Percentiles rank a stretch among this genome's conserved stretches.
These are phyloP conservation scores for Pythium scleroteichum DNA, from an alignment of 352 stramenopile species.

Conservation along the genomic window DNA sequence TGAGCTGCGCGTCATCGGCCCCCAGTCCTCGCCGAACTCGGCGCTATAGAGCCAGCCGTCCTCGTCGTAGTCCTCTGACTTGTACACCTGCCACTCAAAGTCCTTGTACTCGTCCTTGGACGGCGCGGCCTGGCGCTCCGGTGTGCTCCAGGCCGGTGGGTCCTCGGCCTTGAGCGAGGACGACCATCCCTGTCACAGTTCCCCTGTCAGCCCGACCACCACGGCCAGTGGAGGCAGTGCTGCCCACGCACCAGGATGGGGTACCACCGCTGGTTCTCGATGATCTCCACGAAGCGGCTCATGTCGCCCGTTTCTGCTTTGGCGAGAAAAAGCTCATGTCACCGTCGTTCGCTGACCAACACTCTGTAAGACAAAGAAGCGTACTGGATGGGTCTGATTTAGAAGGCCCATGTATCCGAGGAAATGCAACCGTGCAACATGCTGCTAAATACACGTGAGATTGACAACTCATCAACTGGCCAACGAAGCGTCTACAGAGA, in stretches of 20 bases:
- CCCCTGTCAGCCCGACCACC: not conserved
- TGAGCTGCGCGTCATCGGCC: slow-evolving; percentile 58
- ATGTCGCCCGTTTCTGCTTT: slow-evolving; percentile 2
- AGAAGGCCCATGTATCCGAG: no score
- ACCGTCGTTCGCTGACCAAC: not conserved
- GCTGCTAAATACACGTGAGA: no score
- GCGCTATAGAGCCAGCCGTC: slow-evolving; percentile 83
- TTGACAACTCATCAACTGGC: no score
- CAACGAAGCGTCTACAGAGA: slow-evolving; percentile 32
- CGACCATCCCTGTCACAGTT: slow-evolving; percentile 65
- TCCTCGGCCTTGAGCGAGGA: slow-evolving; percentile 67
- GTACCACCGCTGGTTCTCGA: slow-evolving; percentile 89
- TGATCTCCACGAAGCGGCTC: slow-evolving; percentile 50
- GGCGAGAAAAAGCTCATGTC: not conserved
- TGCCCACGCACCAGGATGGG: slow-evolving; percentile 55
- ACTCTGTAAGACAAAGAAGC: not conserved
- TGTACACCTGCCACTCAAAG: slow-evolving; percentile 78
- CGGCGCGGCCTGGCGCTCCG: slow-evolving; percentile 37
- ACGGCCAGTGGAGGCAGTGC: slow-evolving; percentile 2
- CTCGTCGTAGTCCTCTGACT: slow-evolving; percentile 81
- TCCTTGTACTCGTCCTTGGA: slow-evolving; percentile 64
- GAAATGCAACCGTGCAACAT: no score
- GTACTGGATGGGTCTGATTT: not conserved
- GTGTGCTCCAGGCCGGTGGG: slow-evolving; percentile 67
- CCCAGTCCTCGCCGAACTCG: slow-evolving; percentile 66